Conservation (phyloP, 2,329 filamentous ascomycete genomes). For the Fonsecaea nubica region DNA sequence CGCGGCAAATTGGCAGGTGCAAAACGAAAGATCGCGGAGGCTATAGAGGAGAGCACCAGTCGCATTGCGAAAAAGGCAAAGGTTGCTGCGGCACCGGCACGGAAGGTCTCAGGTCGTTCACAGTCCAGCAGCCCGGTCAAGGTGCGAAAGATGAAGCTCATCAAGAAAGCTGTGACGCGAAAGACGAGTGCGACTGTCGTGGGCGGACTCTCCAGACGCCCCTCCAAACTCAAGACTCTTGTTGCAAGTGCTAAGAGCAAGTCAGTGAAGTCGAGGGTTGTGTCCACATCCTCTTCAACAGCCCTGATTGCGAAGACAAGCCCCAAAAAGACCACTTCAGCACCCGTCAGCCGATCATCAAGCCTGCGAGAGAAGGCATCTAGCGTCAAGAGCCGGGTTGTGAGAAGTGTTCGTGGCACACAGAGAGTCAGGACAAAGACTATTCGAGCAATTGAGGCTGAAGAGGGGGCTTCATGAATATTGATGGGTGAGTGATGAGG, state of each 20-base stretch:
- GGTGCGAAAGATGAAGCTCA: slow-evolving; percentile 27
- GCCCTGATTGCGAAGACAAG: slow-evolving; percentile 33
- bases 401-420: slow-evolving; percentile 33
- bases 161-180: slow-evolving; percentile 26
- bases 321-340: slow-evolving; percentile 8
- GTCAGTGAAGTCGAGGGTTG: slow-evolving; percentile 27
- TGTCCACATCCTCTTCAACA: slow-evolving; percentile 32
- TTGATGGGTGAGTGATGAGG: background rate
- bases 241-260: slow-evolving; percentile 31
- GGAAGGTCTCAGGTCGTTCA: slow-evolving; percentile 20
- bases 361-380: slow-evolving; percentile 37
- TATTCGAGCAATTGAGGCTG: slow-evolving; percentile 28
- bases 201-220: slow-evolving; percentile 24
- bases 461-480: slow-evolving; percentile 15
- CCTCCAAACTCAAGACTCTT: slow-evolving; percentile 34
- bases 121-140: slow-evolving; percentile 27
- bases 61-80: slow-evolving; percentile 36
- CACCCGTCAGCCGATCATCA: slow-evolving; percentile 24
- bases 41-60: slow-evolving; percentile 33
- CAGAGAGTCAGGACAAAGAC: slow-evolving; percentile 27
- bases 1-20: slow-evolving; percentile 36
- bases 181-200: slow-evolving; percentile 21
- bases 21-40: slow-evolving; percentile 38
- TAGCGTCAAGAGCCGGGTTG: slow-evolving; percentile 35
- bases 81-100: slow-evolving; percentile 10